Conservation (phyloP, 2,329 filamentous ascomycete species). For the Penicillium sp. region DNA sequence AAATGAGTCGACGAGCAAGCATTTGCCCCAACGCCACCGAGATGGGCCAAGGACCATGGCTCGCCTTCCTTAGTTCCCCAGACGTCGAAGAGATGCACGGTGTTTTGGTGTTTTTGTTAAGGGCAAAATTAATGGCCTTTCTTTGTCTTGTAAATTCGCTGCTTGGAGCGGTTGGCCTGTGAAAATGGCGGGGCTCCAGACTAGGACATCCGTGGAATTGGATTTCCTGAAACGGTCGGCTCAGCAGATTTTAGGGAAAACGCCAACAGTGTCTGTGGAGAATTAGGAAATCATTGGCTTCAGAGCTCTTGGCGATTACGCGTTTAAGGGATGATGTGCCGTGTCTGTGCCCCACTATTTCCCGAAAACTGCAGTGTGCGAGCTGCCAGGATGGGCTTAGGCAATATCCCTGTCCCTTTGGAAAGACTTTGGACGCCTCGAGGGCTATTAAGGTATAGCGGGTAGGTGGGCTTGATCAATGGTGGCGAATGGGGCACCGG, state of each 20-base stretch:
- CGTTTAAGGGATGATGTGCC: slow-evolving; percentile 32
- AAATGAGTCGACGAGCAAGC: background rate
- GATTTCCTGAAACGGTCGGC: slow-evolving; percentile 26
- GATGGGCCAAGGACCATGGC: slow-evolving; percentile 11
- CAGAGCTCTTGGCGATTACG: slow-evolving; percentile 24
- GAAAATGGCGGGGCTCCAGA: background rate
- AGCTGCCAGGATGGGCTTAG: slow-evolving; percentile 29
- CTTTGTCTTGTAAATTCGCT: background rate
- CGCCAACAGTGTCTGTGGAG: slow-evolving; percentile 5
- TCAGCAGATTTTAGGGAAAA: slow-evolving; percentile 25
- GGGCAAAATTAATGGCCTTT: background rate
- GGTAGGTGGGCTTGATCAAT: slow-evolving; percentile 12
- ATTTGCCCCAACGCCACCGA: slow-evolving; percentile 8
- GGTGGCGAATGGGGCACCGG: slow-evolving; percentile 15
- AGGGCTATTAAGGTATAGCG: slow-evolving; percentile 13
- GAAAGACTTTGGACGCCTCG: slow-evolving; percentile 15
- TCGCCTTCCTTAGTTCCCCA: slow-evolving; percentile 1
- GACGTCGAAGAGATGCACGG: background rate
- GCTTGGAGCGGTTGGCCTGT: slow-evolving; percentile 1
- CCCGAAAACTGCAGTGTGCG: slow-evolving; percentile 22
- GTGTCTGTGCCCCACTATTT: slow-evolving; percentile 22
- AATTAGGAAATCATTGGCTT: slow-evolving; percentile 18
- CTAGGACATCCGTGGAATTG: slow-evolving; percentile 20
- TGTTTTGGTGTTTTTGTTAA: background rate
- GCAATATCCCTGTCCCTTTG: slow-evolving; percentile 18